Conservation (phyloP, 2,329 filamentous ascomycete species). For the Xylariaceae sp. region DNA sequence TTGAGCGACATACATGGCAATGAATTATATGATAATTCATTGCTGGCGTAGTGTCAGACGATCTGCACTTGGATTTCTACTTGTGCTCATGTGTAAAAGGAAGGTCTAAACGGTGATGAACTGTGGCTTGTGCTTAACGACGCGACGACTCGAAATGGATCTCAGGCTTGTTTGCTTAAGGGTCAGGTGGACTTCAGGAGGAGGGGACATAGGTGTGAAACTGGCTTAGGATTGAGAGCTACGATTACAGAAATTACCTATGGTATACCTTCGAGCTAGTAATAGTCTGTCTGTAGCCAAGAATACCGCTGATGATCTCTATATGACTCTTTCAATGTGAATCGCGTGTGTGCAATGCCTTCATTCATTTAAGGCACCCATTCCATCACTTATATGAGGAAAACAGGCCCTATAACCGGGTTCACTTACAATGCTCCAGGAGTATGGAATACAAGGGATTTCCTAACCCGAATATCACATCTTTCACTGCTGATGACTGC, state of each 20-base stretch:
- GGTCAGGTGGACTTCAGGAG: background rate
- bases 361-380: background rate
- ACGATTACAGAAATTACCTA: background rate
- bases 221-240: background rate
- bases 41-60: background rate
- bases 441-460: too few relatives aligned
- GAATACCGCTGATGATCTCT: background rate
- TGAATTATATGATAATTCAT: conserved; percentile 9
- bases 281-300: background rate
- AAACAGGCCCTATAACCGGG: background rate
- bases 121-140: background rate
- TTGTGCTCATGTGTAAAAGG: background rate
- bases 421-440: background rate
- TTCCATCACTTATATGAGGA: background rate
- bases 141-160: background rate
- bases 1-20: conserved; percentile 39
- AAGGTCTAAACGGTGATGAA: background rate
- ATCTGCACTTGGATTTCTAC: background rate
- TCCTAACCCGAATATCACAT: background rate
- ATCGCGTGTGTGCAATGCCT: background rate
- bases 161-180: background rate
- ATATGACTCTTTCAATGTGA: background rate
- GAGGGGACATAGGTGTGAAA: background rate
- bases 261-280: background rate
- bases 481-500: too few relatives aligned